phyloP scores from a whole-genome alignment of 176 grass and related monocot species.

The Avena sativa region DNA sequence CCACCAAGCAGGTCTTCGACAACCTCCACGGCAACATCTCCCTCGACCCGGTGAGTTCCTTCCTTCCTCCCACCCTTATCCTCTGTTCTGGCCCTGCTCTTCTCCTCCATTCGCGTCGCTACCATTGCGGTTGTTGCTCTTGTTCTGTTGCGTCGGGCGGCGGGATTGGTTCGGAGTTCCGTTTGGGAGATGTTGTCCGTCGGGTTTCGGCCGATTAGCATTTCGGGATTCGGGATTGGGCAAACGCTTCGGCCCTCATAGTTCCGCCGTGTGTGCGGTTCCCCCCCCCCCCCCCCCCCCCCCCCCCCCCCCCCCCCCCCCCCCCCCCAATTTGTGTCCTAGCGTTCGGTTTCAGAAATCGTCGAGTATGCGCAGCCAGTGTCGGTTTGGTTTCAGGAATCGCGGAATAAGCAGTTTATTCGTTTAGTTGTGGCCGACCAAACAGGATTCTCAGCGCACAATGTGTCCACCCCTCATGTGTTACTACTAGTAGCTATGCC shows the following conservation, averaged over 20 bases:
- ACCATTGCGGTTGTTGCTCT: not conserved
- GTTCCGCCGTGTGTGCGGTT: not conserved
- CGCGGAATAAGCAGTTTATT: too few relatives aligned
- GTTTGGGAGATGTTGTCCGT: not conserved
- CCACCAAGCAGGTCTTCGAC: conserved; percentile 90
- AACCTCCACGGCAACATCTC: conserved; percentile 92
- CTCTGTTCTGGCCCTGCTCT: not conserved
- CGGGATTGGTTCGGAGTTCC: not conserved
- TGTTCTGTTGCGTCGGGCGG: not conserved
- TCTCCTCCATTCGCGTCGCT: not conserved
- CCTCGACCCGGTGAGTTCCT: conserved; percentile 67
- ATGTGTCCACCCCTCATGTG: not conserved
- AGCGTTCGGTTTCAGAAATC: not conserved
- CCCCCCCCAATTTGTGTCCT: not conserved
- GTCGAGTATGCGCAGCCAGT: not conserved
- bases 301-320: too few relatives aligned
- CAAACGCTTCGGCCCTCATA: not conserved
- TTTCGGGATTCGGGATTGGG: not conserved
- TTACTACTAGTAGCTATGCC: not conserved
- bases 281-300: too few relatives aligned
- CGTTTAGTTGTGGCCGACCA: not conserved
- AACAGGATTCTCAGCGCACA: not conserved
- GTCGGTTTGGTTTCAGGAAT: not conserved
- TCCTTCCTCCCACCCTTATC: too few relatives aligned
- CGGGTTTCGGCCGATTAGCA: not conserved